Evolutionary conservation across 192 early-diverging fungal species (phyloP).

Genomic region (Mortierella claussenii): DNA sequence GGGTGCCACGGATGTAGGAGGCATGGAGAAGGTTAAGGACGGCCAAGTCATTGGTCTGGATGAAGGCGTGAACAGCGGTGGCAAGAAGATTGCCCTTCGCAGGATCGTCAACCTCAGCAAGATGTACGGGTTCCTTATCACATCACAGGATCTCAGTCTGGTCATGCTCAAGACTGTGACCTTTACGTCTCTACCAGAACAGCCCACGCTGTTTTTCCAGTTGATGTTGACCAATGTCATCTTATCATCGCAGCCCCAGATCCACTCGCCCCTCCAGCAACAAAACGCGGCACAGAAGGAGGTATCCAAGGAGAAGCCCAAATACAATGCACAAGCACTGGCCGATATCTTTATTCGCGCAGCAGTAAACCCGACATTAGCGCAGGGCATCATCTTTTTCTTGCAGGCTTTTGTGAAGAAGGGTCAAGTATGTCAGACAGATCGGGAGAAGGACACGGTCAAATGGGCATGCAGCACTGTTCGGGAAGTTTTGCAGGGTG

Average conservation of each 20-base stretch:
- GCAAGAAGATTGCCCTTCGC: slow-evolving; percentile 68
- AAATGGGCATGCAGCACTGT: slow-evolving; percentile 74
- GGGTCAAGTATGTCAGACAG: slow-evolving; percentile 66
- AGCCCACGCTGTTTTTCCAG: slow-evolving; percentile 75
- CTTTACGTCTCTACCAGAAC: slow-evolving; percentile 72
- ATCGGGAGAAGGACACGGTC: slow-evolving; percentile 73
- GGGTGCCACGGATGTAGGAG: slow-evolving; percentile 83
- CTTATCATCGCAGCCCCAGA: slow-evolving; percentile 63
- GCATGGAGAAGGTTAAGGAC: slow-evolving; percentile 63
- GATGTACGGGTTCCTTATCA: slow-evolving; percentile 85
- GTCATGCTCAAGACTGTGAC: slow-evolving; percentile 81
- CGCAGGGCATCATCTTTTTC: slow-evolving; percentile 89
- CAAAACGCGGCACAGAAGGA: slow-evolving; percentile 19
- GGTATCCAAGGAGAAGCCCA: slow-evolving; percentile 36
- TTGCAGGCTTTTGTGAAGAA: slow-evolving; percentile 78
- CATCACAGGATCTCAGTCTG: slow-evolving; percentile 75
- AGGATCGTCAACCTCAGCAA: slow-evolving; percentile 87
- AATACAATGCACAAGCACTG: slow-evolving; percentile 61
- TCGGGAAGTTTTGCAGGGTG: slow-evolving; percentile 64
- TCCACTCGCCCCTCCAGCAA: slow-evolving; percentile 40
- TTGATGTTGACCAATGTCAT: slow-evolving; percentile 78
- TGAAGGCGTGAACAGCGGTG: slow-evolving; percentile 35
- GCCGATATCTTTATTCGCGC: slow-evolving; percentile 67
- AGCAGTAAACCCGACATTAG: slow-evolving; percentile 69
- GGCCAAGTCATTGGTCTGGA: slow-evolving; percentile 47